These are phyloP conservation scores for Aspergillus ruber DNA, from an alignment of 2,329 filamentous ascomycete species.

Conservation along the genomic window DNA sequence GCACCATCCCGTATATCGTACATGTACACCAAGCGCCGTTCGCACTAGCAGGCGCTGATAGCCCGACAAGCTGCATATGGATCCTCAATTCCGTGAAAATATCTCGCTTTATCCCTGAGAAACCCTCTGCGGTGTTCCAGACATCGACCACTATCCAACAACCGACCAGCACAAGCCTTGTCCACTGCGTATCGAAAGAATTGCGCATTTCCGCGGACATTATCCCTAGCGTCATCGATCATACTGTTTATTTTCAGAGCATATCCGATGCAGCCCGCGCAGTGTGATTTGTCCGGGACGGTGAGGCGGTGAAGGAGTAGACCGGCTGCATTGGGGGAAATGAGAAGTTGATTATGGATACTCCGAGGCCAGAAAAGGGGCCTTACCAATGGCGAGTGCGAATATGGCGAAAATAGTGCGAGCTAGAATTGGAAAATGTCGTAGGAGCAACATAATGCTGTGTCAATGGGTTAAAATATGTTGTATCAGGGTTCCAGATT, in stretches of 20 bases:
- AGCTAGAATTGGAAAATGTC: too few species aligned
- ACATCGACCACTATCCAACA: neutral
- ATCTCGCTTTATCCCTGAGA: neutral
- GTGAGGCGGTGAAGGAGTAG: too few species aligned
- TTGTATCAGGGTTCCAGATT: too few species aligned
- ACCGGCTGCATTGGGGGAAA: too few species aligned
- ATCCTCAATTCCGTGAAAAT: neutral
- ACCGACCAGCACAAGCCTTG: neutral
- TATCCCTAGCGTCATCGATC: neutral
- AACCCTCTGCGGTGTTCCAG: neutral
- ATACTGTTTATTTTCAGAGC: neutral
- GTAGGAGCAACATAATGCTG: too few species aligned
- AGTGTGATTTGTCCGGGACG: neutral
- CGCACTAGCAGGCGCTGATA: neutral
- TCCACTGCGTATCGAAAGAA: neutral
- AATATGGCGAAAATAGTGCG: too few species aligned
- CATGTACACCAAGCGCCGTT: too few species aligned
- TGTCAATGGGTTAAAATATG: too few species aligned
- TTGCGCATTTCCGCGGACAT: neutral
- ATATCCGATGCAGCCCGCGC: neutral
- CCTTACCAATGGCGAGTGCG: too few species aligned
- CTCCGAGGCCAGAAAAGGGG: too few species aligned
- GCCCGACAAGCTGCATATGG: neutral
- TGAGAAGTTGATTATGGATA: too few species aligned
- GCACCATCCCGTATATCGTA: too few species aligned